These are phyloP conservation scores for Kwoniella dendrophila DNA, from an alignment of 768 basidiomycete species.

Conservation along the genomic window DNA sequence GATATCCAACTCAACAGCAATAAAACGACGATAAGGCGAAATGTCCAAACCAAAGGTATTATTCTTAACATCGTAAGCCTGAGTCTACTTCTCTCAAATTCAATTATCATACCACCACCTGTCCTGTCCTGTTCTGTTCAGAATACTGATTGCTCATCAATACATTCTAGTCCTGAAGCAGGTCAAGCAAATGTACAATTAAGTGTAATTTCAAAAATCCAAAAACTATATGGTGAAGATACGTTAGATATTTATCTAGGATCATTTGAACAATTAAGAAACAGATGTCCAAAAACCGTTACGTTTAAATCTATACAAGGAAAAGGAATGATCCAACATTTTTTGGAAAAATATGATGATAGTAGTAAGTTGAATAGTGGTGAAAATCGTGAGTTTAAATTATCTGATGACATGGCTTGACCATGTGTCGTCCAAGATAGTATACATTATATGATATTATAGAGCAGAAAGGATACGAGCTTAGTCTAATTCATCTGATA, in stretches of 20 bases:
- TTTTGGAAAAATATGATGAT: slow-evolving; percentile 2
- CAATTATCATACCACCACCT: neutral
- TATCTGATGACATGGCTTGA: neutral
- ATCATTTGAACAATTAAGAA: slow-evolving; percentile 1
- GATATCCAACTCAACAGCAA: neutral
- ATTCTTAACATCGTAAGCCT: neutral
- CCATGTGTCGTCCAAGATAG: too few relatives aligned
- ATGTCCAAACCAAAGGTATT: neutral
- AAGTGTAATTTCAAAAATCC: slow-evolving; percentile 14
- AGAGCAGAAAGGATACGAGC: too few relatives aligned
- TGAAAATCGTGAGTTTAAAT: neutral
- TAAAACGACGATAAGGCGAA: neutral
- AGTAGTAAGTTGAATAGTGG: neutral
- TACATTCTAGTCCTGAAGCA: slow-evolving; percentile 16
- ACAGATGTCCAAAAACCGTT: slow-evolving; percentile 6
- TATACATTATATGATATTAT: too few relatives aligned
- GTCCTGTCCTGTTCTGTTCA: too few relatives aligned
- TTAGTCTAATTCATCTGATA: too few relatives aligned
- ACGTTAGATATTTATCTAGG: slow-evolving; percentile 23
- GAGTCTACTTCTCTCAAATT: too few relatives aligned
- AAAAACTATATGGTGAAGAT: slow-evolving; percentile 9
- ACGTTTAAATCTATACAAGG: slow-evolving; percentile 17
- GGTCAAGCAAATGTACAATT: slow-evolving; percentile 25
- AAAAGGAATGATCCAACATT: slow-evolving; percentile 4
- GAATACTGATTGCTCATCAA: neutral